Evolutionary conservation across 2,329 filamentous ascomycete species (phyloP).

Genomic region (Xylariaceae sp.): DNA sequence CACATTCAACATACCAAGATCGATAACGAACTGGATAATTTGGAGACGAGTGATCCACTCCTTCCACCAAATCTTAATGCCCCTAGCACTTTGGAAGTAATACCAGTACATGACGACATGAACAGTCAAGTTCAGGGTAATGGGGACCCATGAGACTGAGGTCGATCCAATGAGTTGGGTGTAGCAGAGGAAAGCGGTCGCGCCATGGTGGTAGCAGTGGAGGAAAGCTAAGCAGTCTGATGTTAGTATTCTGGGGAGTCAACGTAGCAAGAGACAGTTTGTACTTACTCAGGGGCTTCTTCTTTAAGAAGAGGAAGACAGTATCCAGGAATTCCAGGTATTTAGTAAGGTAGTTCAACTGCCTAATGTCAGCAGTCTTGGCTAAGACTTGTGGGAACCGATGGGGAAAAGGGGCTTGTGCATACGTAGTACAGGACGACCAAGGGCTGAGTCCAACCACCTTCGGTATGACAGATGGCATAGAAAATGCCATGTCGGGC

Average conservation of each 20-base stretch:
- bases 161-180: conserved; percentile 94
- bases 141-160: conserved; percentile 92
- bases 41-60: conserved; percentile 98
- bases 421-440: conserved; percentile 96
- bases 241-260: conserved; percentile 6
- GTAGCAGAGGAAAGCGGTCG: conserved; percentile 96
- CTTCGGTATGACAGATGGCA: conserved; percentile 79
- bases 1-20: conserved; percentile 73
- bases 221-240: conserved; percentile 71
- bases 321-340: conserved; percentile 96
- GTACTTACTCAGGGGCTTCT: conserved; percentile 87
- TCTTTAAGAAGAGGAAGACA: conserved; percentile 97
- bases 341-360: conserved; percentile 99
- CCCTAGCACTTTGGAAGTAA: conserved; percentile 98
- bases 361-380: conserved; percentile 46
- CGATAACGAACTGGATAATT: conserved; percentile 96
- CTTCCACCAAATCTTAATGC: conserved; percentile 98
- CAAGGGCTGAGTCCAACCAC: conserved; percentile 92
- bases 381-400: conserved; percentile 5
- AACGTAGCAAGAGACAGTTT: not conserved
- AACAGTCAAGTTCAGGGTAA: conserved; percentile 88
- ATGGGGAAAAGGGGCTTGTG: not conserved
- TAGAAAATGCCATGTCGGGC: conserved; percentile 84
- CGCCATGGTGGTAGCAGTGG: conserved; percentile 98
- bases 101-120: conserved; percentile 99